Evolutionary conservation across 1,284 basidiomycete genomes (phyloP).

Genomic region (Malassezia sympodialis): DNA sequence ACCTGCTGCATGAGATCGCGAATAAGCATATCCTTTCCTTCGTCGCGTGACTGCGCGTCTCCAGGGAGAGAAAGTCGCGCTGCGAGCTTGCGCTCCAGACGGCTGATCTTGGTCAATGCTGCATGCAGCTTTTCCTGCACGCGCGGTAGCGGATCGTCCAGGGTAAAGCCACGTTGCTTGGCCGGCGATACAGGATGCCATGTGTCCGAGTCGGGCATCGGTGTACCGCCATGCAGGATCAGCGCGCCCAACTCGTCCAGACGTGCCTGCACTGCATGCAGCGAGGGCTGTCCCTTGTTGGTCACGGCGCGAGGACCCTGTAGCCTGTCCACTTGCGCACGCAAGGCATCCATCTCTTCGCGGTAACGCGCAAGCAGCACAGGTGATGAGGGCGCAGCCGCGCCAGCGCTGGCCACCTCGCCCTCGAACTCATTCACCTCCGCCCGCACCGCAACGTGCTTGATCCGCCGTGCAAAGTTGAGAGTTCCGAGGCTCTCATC

Average conservation of each 20-base stretch:
- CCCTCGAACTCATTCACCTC: slow-evolving; percentile 73
- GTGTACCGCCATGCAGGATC: slow-evolving; percentile 29
- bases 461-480: slow-evolving; percentile 76
- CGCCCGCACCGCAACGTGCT: slow-evolving; percentile 68
- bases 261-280: slow-evolving; percentile 27
- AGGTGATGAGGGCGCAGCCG: slow-evolving; percentile 24
- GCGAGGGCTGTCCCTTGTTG: neutral
- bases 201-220: slow-evolving; percentile 3
- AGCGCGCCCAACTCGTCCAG: slow-evolving; percentile 34
- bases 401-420: neutral
- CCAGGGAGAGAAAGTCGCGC: slow-evolving; percentile 23
- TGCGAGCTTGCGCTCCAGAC: slow-evolving; percentile 23
- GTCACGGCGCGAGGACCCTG: slow-evolving; percentile 4
- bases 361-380: slow-evolving; percentile 36
- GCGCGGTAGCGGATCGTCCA: slow-evolving; percentile 27
- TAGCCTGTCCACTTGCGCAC: slow-evolving; percentile 28
- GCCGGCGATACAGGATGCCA: slow-evolving; percentile 28
- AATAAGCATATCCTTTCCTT: slow-evolving; percentile 23
- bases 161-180: slow-evolving; percentile 23
- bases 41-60: neutral
- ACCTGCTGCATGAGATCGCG: slow-evolving; percentile 24
- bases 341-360: slow-evolving; percentile 32
- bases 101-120: slow-evolving; percentile 23
- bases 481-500: slow-evolving; percentile 73
- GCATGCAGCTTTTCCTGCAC: slow-evolving; percentile 40